Evolutionary conservation across 2,329 filamentous ascomycete genomes (phyloP).

Genomic region (Grosmannia penicillata): DNA sequence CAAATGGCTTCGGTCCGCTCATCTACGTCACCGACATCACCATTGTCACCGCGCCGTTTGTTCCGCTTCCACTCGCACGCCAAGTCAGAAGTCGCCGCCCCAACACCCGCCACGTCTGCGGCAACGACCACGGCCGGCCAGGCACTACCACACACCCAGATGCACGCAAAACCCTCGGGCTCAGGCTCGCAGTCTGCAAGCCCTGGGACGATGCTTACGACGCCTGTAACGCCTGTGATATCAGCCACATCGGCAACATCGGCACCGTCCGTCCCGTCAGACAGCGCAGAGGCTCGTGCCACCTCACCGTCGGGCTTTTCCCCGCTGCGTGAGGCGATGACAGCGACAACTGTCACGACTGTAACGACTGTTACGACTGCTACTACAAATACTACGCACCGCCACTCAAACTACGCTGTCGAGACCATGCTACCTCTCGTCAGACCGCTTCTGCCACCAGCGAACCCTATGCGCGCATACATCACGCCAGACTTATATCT

Average conservation of each 20-base stretch:
- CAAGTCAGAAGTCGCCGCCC: slow-evolving; percentile 5
- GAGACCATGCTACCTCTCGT: slow-evolving; percentile 57
- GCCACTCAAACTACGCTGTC: slow-evolving; percentile 28
- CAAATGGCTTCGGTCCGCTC: slow-evolving; percentile 22
- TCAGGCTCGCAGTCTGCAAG: not conserved
- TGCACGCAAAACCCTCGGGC: not conserved
- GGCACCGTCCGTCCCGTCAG: slow-evolving; percentile 1
- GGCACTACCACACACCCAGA: not conserved
- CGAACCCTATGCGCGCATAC: slow-evolving; percentile 61
- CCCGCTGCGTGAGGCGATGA: too few relatives aligned
- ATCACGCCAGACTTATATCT: slow-evolving; percentile 63
- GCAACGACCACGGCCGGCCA: not conserved
- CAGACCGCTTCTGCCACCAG: slow-evolving; percentile 54
- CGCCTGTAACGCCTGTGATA: slow-evolving; percentile 29
- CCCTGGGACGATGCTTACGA: slow-evolving; percentile 19
- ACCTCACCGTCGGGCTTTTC: too few relatives aligned
- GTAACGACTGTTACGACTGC: too few relatives aligned
- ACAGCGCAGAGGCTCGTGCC: too few relatives aligned
- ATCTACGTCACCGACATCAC: slow-evolving; percentile 23
- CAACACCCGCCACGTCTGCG: not conserved
- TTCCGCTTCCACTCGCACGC: slow-evolving; percentile 27
- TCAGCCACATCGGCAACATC: not conserved
- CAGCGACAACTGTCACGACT: too few relatives aligned
- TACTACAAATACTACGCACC: too few relatives aligned
- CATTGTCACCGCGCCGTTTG: slow-evolving; percentile 32